Conservation (phyloP, 208 protist species). For the Leptomonas pyrrhocoris region DNA sequence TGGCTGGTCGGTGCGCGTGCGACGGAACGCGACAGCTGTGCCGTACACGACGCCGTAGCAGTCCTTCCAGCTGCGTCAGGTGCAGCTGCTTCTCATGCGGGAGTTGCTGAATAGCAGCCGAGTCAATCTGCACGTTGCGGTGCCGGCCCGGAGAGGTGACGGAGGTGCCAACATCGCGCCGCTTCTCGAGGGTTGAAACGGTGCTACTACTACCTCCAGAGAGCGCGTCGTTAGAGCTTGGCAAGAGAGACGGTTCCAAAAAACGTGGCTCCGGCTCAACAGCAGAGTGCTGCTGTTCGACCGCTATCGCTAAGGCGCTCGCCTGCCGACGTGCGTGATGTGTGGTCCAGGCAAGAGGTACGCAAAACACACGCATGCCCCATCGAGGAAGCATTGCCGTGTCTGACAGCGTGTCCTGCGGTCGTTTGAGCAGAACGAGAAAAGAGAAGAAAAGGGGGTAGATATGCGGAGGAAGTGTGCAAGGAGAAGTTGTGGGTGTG, state of each 20-base stretch:
- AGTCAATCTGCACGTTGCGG: constrained; percentile 9
- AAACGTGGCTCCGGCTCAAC: not conserved
- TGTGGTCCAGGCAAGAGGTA: not conserved
- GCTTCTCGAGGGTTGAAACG: not conserved
- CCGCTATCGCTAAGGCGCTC: not conserved
- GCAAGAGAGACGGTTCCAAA: not conserved
- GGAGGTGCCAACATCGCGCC: no score
- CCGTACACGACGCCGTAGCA: constrained; percentile 21
- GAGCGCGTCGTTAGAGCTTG: not conserved
- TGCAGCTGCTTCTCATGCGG: constrained; percentile 15
- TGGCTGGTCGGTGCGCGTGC: no score
- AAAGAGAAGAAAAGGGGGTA: not conserved
- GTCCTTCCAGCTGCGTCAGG: constrained; percentile 19
- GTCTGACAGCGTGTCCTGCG: not conserved
- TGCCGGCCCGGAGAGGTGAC: no score
- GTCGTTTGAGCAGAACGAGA: not conserved
- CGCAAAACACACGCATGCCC: not conserved
- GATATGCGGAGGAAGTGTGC: not conserved
- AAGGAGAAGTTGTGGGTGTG: no score
- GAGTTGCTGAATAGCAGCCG: constrained; percentile 7
- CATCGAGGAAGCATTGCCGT: not conserved
- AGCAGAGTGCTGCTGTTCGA: not conserved
- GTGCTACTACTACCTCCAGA: not conserved
- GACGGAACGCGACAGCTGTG: not conserved
- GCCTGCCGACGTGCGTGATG: not conserved